phyloP scores from a whole-genome alignment of 495 filamentous ascomycete species.

The Penicillium roqueforti region DNA sequence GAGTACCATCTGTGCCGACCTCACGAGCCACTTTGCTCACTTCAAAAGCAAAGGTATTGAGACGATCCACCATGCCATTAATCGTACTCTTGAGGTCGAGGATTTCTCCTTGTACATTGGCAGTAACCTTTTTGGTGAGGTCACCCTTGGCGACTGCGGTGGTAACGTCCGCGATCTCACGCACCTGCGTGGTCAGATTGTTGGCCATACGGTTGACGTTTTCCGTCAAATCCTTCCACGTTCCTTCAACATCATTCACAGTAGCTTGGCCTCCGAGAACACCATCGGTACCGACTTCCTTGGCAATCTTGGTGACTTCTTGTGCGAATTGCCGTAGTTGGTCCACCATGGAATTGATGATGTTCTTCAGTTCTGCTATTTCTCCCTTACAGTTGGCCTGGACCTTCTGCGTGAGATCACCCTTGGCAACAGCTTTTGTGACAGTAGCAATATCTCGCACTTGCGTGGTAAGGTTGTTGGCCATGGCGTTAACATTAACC shows the following conservation, averaged over 20 bases:
- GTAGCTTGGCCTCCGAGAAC: slow-evolving; percentile 93
- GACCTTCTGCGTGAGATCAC: slow-evolving; percentile 95
- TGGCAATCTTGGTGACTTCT: slow-evolving; percentile 96
- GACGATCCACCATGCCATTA: slow-evolving; percentile 97
- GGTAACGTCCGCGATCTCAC: slow-evolving; percentile 97
- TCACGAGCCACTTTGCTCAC: slow-evolving; percentile 98
- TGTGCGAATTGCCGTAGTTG: slow-evolving; percentile 95
- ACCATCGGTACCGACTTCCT: slow-evolving; percentile 95
- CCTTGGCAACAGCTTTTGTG: slow-evolving; percentile 95
- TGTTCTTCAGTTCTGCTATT: slow-evolving; percentile 91
- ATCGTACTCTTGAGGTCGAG: slow-evolving; percentile 94
- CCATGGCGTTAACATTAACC: slow-evolving; percentile 98
- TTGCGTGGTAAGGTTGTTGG: slow-evolving; percentile 94
- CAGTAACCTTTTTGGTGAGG: slow-evolving; percentile 90
- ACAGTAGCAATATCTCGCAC: slow-evolving; percentile 98
- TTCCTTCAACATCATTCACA: slow-evolving; percentile 95
- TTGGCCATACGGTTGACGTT: slow-evolving; percentile 99
- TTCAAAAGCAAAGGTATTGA: slow-evolving; percentile 95
- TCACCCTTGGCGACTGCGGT: slow-evolving; percentile 95
- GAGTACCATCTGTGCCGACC: slow-evolving; percentile 93
- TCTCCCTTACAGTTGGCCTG: slow-evolving; percentile 96
- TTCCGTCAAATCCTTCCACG: slow-evolving; percentile 94
- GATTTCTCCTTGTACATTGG: slow-evolving; percentile 95
- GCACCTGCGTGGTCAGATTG: slow-evolving; percentile 96
- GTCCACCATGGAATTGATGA: slow-evolving; percentile 99